Evolutionary conservation across 2,329 filamentous ascomycete species (phyloP), one percentile per base, ranked within the genome.

Genomic region (Aotearoamyces nothofagi): DNA sequence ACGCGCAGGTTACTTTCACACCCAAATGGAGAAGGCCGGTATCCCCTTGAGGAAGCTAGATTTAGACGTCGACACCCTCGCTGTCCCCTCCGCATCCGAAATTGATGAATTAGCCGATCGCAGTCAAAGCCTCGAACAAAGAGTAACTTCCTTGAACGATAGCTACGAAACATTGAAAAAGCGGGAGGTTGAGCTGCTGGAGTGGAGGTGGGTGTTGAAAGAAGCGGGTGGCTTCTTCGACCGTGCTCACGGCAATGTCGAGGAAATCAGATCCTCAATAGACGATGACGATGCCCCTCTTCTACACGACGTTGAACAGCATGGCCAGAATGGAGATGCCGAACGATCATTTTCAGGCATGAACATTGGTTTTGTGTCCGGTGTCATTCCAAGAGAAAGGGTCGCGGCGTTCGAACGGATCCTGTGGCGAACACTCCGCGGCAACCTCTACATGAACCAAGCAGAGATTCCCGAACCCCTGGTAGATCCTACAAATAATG

Each of bases 371-470:
- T 98, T 98, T 47, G 87, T 98, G 30, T 81, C 90, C 31, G 90
- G 90, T 56, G 90, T 96, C 44, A 96, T 98, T 44, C 72, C 81
- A 20, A 74, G 90, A 31, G 87, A 96, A 49, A 76, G 87, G 28
- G 87, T 98, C 35, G 86, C 78, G 9, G 81, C 87, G 15, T 98
- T 98, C 50, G 92, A 98, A 60, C 78, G 90, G 34, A 98, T 98
- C 43, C 66, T 98, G 29, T 98, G 90, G 90, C 75, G 90, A 47
- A 94, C 92, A 0, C 71, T 98, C 23, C 83, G 90, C 53, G 90
- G 90, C 46, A 98, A 98, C 56, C 62, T 98, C 39, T 98, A 96
- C 66, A 98, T 98, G 90, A 98, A 98, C 58, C 92, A 98, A 62
- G 87, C 87, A 22, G 90, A 98, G 63, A 98, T 98, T 37, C 77